Conservation (phyloP, 2,329 filamentous ascomycete species). For the Pseudopithomyces maydicus region DNA sequence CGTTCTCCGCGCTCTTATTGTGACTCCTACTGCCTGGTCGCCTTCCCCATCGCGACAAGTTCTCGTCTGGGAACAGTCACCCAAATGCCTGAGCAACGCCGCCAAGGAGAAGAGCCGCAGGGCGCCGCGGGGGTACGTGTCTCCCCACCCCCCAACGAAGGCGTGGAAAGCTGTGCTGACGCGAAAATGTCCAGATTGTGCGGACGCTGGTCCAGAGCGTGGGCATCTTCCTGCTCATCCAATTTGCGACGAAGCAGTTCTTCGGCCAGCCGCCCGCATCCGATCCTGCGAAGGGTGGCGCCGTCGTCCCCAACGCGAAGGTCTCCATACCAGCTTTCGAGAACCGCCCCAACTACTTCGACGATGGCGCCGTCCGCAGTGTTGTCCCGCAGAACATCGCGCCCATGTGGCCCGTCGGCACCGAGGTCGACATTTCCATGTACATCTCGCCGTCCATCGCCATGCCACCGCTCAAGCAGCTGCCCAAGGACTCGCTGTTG, state of each 20-base stretch:
- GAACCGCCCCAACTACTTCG: constrained; percentile 48
- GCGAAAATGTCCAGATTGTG: constrained; percentile 29
- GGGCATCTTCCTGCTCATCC: constrained; percentile 63
- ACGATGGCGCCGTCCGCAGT: constrained; percentile 63
- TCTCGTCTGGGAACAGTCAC: constrained; percentile 17
- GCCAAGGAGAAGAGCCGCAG: constrained; percentile 23
- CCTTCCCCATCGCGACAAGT: constrained; percentile 13
- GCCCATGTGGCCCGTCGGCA: constrained; percentile 86
- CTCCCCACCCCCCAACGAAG: background rate
- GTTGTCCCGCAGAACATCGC: constrained; percentile 72
- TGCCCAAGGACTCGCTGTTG: constrained; percentile 71
- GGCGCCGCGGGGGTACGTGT: constrained; percentile 30
- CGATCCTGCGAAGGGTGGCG: constrained; percentile 24
- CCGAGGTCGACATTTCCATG: constrained; percentile 79
- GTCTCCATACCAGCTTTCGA: constrained; percentile 44
- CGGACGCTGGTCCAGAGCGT: constrained; percentile 58
- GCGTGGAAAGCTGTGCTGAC: constrained; percentile 19
- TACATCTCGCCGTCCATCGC: constrained; percentile 79
- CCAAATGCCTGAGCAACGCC: constrained; percentile 39
- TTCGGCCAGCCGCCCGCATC: constrained; percentile 45
- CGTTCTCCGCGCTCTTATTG: background rate
- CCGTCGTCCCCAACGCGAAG: constrained; percentile 27
- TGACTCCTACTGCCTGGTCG: background rate
- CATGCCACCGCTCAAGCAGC: constrained; percentile 68
- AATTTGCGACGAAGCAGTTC: constrained; percentile 62